Evolutionary conservation across 164 flowering plant genomes (phyloP), one percentile per base, ranked within the genome.

Genomic region (Stephania japonica): DNA sequence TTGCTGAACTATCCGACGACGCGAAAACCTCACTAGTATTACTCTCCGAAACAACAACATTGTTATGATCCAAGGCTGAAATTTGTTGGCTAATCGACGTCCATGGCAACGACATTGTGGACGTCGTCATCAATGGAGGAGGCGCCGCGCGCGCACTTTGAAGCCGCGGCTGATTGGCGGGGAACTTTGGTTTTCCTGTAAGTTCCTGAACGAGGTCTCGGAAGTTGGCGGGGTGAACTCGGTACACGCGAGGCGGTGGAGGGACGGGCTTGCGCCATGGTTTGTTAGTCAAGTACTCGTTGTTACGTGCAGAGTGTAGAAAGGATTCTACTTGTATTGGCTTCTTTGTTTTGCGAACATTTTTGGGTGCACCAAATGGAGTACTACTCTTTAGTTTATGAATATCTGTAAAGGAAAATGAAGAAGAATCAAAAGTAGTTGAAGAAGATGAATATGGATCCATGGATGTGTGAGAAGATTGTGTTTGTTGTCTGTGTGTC

Each of bases 151-250:
- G 77, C 76, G 65, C 53, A 26, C 70, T 53, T 56, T 74, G 78
- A 21, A 74, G 81, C 42, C 79, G 78, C n/a, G n/a, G n/a, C 4
- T 25, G 65, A 18, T 2, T 32, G 73, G 26, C 18, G 19, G 65
- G 56, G 68, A 27, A 11, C 73, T 66, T 21, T 0, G 78, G 70
- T 59, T 72, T 74, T 0, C 83, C 80, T 0, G 87, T 84, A 7
- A 84, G 81, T 75, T 72, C 71, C 72, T 84, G 85, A 9, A 84
- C 85, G 16, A 79, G 78, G 53, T 78, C 62, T 67, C 73, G 75
- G 73, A 84, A 84, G 72, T 80, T 70, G 2, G 10, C 41, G 10
- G 84, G 61, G 1, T 81, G 79, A 24, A 84, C 87, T 11, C 69
- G 76, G 77, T 84, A 83, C n/a, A 84, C 72, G 69, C 70, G 81